Evolutionary conservation across 495 filamentous ascomycete genomes (phyloP).

Genomic region (Trichoderma asperelloides): DNA sequence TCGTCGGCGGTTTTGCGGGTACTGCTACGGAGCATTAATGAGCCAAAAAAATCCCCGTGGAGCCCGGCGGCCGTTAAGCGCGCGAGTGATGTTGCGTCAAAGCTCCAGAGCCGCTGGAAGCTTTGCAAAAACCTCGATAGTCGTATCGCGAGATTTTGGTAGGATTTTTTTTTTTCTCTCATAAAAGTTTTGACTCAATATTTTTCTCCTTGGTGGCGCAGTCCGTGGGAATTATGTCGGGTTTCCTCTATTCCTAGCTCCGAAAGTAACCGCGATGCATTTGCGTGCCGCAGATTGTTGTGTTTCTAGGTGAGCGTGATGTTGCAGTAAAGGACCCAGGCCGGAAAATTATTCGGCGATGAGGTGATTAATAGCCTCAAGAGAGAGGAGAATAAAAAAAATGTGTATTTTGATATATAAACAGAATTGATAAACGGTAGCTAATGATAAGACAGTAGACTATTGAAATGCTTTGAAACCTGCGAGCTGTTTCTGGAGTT

Average conservation of each 20-base stretch:
- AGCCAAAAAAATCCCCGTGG: neutral
- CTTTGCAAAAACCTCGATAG: neutral
- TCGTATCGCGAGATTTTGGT: too few species aligned
- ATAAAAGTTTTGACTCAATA: too few species aligned
- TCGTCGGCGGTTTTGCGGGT: conserved; percentile 6
- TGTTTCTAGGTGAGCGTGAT: neutral
- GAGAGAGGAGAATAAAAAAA: neutral
- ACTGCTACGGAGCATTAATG: neutral
- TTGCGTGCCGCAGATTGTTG: neutral
- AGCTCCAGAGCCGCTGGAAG: neutral
- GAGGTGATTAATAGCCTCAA: neutral
- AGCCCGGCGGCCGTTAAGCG: conserved; percentile 4
- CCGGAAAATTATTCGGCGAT: neutral
- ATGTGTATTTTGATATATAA: neutral
- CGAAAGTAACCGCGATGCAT: neutral
- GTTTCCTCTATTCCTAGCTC: neutral
- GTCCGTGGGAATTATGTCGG: too few species aligned
- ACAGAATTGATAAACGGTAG: neutral
- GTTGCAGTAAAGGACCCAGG: neutral
- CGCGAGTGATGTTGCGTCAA: neutral
- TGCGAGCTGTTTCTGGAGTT: neutral
- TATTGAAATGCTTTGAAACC: neutral
- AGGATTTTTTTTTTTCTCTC: too few species aligned
- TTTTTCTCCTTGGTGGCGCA: too few species aligned
- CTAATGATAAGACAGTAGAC: neutral